Base-by-base conservation (phyloP, 148 eudicot genomes). In the Simmondsia chinensis region DNA sequence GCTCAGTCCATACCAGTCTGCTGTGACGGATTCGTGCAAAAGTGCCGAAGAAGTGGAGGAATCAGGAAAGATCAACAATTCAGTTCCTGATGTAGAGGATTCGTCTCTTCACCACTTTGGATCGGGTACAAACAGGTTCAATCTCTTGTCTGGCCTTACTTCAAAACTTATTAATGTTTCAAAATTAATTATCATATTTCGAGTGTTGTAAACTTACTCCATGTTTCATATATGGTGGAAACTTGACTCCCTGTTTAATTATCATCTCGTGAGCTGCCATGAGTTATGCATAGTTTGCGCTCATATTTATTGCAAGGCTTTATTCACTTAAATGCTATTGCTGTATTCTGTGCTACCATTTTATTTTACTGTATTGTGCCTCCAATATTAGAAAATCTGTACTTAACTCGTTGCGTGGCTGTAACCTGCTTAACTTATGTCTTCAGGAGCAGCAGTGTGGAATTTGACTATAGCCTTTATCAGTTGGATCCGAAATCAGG, bases 81-180 rank as follows among this genome's bases (percentile, higher is more conserved):
- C 35, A 57, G 58, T 12, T 28, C 59, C 54, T n/a, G 79, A 65
- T 36, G 42, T 44, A 27, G 75, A 50, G 43, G 74, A 67, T 56
- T 60, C 41, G 43, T 68, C 73, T 64, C 46, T 56, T 12, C 54
- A 51, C 46, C 73, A 51, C 33, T 73, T 45, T 59, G 63, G 39
- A 7, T 57, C 50, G 61, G 77, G 65, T 63, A 51, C 56, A 53
- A 73, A 69, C 83, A 85, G 95, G 97, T 88, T 56, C 29, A 30
- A 18, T 47, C 38, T 30, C 40, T 17, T 25, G 19, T 52, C 62
- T 17, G 36, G 33, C 15, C 22, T 16, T 33, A 27, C 24, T 48
- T 24, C 13, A 10, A 19, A 14, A 9, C 20, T 3, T n/a, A n/a
- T n/a, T n/a, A n/a, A n/a, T n/a, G n/a, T n/a, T n/a, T n/a, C n/a